Evolutionary conservation across 2,329 filamentous ascomycete genomes (phyloP).

Genomic region (Fusarium coffeatum): DNA sequence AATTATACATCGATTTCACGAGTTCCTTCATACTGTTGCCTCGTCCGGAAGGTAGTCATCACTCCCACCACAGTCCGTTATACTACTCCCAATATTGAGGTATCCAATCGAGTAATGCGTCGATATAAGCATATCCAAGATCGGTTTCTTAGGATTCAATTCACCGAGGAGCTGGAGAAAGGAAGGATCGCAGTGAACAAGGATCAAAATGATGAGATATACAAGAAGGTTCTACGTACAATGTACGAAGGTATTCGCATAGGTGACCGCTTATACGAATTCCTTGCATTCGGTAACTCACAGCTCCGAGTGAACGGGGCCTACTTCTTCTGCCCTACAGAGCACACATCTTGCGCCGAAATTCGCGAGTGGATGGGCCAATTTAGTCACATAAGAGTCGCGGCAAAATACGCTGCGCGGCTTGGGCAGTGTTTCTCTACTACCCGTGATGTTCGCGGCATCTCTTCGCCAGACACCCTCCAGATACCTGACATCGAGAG

Average conservation of each 20-base stretch:
- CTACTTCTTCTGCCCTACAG: conserved; percentile 87
- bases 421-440: conserved; percentile 97
- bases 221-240: conserved; percentile 76
- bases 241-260: conserved; percentile 83
- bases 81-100: conserved; percentile 81
- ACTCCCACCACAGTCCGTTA: conserved; percentile 88
- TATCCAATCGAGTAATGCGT: conserved; percentile 87
- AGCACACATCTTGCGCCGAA: conserved; percentile 73
- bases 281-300: conserved; percentile 94
- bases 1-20: conserved; percentile 60
- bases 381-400: conserved; percentile 81
- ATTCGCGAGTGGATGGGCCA: conserved; percentile 90
- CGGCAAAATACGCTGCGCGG: conserved; percentile 91
- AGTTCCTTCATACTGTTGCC: conserved; percentile 78
- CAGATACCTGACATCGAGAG: conserved; percentile 77
- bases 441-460: conserved; percentile 77
- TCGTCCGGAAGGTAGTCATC: conserved; percentile 80
- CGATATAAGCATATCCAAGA: conserved; percentile 76
- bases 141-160: conserved; percentile 88
- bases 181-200: conserved; percentile 67
- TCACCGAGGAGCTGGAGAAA: conserved; percentile 79
- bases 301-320: conserved; percentile 92
- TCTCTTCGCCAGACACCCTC: conserved; percentile 67
- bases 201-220: conserved; percentile 74
- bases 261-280: conserved; percentile 84